Conservation (phyloP, 306 rosid genomes). For the Neltuma alba region DNA sequence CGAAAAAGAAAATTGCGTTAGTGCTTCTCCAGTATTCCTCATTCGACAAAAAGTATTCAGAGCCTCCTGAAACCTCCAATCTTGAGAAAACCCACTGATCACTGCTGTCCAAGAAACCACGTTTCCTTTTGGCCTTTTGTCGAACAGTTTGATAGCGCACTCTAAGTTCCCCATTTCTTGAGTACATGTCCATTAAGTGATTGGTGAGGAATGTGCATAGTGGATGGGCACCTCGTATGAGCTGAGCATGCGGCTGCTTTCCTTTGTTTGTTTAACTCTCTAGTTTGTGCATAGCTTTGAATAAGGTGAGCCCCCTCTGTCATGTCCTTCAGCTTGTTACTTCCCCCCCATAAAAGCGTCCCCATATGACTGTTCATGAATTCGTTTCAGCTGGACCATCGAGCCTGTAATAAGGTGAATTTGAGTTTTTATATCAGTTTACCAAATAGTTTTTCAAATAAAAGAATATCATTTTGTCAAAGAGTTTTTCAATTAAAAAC, state of each 20-base stretch:
- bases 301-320: constrained; percentile 40
- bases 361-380: neutral
- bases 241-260: constrained; percentile 60
- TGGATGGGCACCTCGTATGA: constrained; percentile 44
- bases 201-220: constrained; percentile 47
- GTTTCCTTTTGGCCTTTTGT: constrained; percentile 55
- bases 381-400: neutral
- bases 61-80: constrained; percentile 46
- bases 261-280: constrained; percentile 55
- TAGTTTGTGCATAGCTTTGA: constrained; percentile 50
- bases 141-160: constrained; percentile 51
- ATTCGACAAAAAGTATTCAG: constrained; percentile 43
- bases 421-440: neutral
- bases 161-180: constrained; percentile 51
- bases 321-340: constrained; percentile 37
- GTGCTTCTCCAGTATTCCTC: constrained; percentile 43
- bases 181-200: constrained; percentile 54
- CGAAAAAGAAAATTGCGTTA: constrained; percentile 53
- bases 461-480: too few species aligned
- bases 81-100: constrained; percentile 58
- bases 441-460: too few species aligned
- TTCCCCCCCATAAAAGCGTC: neutral
- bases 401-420: neutral
- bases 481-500: too few species aligned
- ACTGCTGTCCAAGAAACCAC: constrained; percentile 63